A percentile compares a stretch with the other conserved stretches of the same genome.
Conservation (phyloP, 257 asterid genomes). For the Plantago ovata region DNA sequence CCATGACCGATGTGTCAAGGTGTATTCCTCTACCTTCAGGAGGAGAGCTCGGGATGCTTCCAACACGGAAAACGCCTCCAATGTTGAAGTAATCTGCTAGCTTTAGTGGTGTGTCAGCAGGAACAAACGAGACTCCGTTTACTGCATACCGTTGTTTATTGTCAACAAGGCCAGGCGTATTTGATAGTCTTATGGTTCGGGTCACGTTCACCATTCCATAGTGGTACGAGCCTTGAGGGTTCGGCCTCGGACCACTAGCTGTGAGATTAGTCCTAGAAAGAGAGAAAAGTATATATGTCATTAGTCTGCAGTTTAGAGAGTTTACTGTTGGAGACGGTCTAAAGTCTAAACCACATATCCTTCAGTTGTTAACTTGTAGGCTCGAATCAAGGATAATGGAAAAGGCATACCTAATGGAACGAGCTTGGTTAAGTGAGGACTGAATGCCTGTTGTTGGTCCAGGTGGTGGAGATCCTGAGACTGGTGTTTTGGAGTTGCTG, state of each 20-base stretch:
- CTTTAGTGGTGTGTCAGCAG: constrained; percentile 70
- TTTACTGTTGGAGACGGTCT: neutral
- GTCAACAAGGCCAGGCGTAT: constrained; percentile 27
- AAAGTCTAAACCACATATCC: too few species aligned
- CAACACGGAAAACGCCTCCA: constrained; percentile 46
- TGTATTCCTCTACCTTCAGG: constrained; percentile 29
- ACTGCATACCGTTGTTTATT: constrained; percentile 56
- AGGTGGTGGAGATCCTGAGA: constrained; percentile 39
- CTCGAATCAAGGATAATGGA: neutral
- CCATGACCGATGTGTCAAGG: constrained; percentile 57
- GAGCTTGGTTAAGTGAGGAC: constrained; percentile 65
- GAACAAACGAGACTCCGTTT: constrained; percentile 54
- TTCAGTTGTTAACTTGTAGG: neutral
- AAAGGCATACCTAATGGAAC: constrained; percentile 47
- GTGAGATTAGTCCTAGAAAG: constrained; percentile 56
- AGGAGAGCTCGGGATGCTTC: constrained; percentile 49
- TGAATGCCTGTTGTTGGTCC: constrained; percentile 29
- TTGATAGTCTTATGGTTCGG: constrained; percentile 44
- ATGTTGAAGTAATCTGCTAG: constrained; percentile 67
- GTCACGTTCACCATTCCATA: constrained; percentile 51
- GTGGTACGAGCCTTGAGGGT: constrained; percentile 86
- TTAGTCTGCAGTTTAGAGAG: neutral
- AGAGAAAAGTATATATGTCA: neutral
- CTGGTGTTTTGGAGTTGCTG: constrained; percentile 28
- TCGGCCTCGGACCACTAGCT: constrained; percentile 82